Evolutionary conservation across 2,329 filamentous ascomycete genomes (phyloP).

Genomic region (Didymella pinodella): DNA sequence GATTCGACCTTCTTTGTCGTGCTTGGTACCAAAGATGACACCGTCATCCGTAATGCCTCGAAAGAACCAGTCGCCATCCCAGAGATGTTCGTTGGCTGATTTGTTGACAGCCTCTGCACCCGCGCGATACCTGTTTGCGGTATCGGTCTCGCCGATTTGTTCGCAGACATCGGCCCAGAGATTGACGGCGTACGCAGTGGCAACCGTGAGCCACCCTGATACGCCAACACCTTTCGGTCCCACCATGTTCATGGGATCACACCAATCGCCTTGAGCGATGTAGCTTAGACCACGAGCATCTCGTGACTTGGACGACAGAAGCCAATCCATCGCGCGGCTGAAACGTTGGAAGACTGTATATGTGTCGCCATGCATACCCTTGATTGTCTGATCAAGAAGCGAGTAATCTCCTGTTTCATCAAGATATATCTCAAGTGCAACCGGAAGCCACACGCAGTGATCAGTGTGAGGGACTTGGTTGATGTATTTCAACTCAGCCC

Average conservation of each 20-base stretch:
- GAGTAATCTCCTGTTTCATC: constrained; percentile 63
- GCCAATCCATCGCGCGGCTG: constrained; percentile 66
- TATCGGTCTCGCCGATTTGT: constrained; percentile 51
- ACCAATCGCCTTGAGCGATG: constrained; percentile 68
- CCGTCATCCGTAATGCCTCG: constrained; percentile 66
- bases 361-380: constrained; percentile 54
- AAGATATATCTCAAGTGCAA: constrained; percentile 64
- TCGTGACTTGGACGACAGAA: constrained; percentile 55
- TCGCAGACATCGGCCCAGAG: constrained; percentile 64
- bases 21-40: constrained; percentile 61
- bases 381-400: constrained; percentile 57
- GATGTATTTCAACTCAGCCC: constrained; percentile 67
- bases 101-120: constrained; percentile 59
- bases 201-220: constrained; percentile 66
- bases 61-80: constrained; percentile 65
- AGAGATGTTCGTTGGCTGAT: constrained; percentile 61
- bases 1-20: constrained; percentile 63
- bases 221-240: constrained; percentile 66
- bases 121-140: constrained; percentile 56
- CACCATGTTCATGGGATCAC: constrained; percentile 70
- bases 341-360: constrained; percentile 64
- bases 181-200: constrained; percentile 62
- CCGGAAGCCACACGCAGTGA: constrained; percentile 66
- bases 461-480: constrained; percentile 69
- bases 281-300: constrained; percentile 64